Percentiles rank a stretch among this genome's conserved stretches.
phyloP scores from a whole-genome alignment of 1,284 basidiomycete genomes.

The Marasmius fiardii region DNA sequence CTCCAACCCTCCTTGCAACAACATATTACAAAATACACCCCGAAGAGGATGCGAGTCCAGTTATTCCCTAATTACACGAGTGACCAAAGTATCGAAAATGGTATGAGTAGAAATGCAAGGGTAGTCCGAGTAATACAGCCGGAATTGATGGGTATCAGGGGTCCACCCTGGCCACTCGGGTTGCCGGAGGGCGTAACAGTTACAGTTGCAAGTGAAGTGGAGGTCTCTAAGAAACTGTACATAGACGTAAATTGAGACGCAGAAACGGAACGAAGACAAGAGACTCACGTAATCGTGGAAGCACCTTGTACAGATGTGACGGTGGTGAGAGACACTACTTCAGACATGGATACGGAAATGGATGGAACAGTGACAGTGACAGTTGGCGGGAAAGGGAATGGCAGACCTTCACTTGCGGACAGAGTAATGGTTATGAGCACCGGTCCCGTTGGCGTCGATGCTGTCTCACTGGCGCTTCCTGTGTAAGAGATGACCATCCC shows the following conservation, averaged over 20 bases:
- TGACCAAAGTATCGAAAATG: conserved; percentile 3
- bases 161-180: conserved; percentile 20
- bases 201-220: conserved; percentile 16
- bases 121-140: conserved; percentile 7
- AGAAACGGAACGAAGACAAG: background rate
- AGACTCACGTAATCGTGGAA: background rate
- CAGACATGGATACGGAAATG: conserved; percentile 14
- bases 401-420: conserved; percentile 13
- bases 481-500: background rate
- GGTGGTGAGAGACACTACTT: conserved; percentile 18
- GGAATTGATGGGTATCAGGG: conserved; percentile 26
- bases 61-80: background rate
- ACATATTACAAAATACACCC: background rate
- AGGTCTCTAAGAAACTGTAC: conserved; percentile 3
- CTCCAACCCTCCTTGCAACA: no score
- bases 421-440: conserved; percentile 17
- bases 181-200: conserved; percentile 11
- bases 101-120: conserved; percentile 4
- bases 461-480: background rate
- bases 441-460: conserved; percentile 4
- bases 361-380: conserved; percentile 13
- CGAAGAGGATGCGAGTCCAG: background rate
- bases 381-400: conserved; percentile 9
- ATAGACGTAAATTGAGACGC: background rate
- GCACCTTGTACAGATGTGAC: conserved; percentile 11